Evolutionary conservation across 2,329 filamentous ascomycete species (phyloP), one percentile per base, ranked within the genome.

Genomic region (Albophoma yamanashiensis): DNA sequence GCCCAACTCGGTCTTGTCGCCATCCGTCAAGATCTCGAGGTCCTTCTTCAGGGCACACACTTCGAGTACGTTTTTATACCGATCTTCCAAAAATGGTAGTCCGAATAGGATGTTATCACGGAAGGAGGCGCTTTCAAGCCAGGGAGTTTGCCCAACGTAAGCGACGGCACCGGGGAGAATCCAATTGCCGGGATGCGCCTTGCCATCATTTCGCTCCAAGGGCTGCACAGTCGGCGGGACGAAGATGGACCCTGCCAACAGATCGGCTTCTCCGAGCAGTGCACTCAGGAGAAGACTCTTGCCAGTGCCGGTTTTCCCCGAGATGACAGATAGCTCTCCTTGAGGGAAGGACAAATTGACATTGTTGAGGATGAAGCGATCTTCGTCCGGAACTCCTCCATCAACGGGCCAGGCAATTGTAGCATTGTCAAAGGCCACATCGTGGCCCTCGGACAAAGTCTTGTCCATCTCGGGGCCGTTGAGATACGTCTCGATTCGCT

Each of bases 81-180:
- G 83, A n/a, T 80, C 76, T 60, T 85, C 76, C 59, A 91, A 82
- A 38, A 81, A 82, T 0, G 89, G 89, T 2, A 92, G 75, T 0
- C 89, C 89, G 63, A 93, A 94, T 0, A 91, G 71, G 57, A 94
- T 88, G 65, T 94, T 95, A 53, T 91, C 86, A 60, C 82, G 85
- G 62, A 95, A 86, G 7, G 85, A 89, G 0, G 87, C 88, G 66
- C 92, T 93, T 68, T 93, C 89, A 56, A 94, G 89, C 90, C 89
- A 94, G 0, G 90, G 89, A 9, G 89, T 91, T 68, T 92, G 89
- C 1, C 87, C 84, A 40, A 92, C 88, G 65, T 87, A 93, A 0
- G 89, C 89, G 56, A 92, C 81, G 1, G 87, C 82, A 3, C 81
- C 80, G 9, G 86, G 81, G 20, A 91, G 79, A 53, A 89, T 85